phyloP scores from a whole-genome alignment of 1,284 basidiomycete species.

The Cutaneotrichosporon dermatis region DNA sequence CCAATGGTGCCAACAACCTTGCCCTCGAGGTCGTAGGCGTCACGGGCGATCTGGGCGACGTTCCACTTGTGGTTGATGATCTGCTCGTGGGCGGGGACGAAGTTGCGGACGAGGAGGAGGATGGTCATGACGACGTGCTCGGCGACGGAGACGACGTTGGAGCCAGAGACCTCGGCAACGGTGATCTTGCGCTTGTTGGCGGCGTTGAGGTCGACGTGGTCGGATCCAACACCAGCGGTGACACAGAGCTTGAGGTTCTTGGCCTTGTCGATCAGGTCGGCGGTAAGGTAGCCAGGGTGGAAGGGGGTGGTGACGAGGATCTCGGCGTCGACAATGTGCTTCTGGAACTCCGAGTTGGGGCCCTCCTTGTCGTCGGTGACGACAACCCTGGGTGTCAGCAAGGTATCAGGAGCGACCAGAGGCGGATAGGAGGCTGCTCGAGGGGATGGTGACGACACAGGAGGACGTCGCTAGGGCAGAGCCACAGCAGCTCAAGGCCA shows the following conservation, averaged over 20 bases:
- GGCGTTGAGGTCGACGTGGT: slow-evolving; percentile 82
- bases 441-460: not conserved
- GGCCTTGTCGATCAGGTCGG: slow-evolving; percentile 70
- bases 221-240: slow-evolving; percentile 91
- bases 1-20: slow-evolving; percentile 89
- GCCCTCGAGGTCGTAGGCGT: slow-evolving; percentile 81
- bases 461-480: too few species aligned
- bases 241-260: slow-evolving; percentile 88
- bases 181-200: slow-evolving; percentile 77
- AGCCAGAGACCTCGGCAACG: slow-evolving; percentile 77
- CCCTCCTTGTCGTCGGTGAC: slow-evolving; percentile 87
- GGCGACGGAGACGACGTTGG: slow-evolving; percentile 85
- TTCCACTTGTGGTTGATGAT: slow-evolving; percentile 79
- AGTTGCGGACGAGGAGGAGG: slow-evolving; percentile 78
- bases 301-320: slow-evolving; percentile 76
- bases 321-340: slow-evolving; percentile 31
- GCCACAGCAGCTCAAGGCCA: too few species aligned
- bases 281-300: slow-evolving; percentile 82
- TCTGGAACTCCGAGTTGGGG: slow-evolving; percentile 72
- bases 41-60: slow-evolving; percentile 73
- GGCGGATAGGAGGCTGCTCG: not conserved
- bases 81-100: slow-evolving; percentile 61
- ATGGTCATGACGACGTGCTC: slow-evolving; percentile 70
- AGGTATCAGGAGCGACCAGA: not conserved
- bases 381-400: slow-evolving; percentile 25